Base-by-base conservation (phyloP, 2,329 filamentous ascomycete species). In the Lachnellula arida region DNA sequence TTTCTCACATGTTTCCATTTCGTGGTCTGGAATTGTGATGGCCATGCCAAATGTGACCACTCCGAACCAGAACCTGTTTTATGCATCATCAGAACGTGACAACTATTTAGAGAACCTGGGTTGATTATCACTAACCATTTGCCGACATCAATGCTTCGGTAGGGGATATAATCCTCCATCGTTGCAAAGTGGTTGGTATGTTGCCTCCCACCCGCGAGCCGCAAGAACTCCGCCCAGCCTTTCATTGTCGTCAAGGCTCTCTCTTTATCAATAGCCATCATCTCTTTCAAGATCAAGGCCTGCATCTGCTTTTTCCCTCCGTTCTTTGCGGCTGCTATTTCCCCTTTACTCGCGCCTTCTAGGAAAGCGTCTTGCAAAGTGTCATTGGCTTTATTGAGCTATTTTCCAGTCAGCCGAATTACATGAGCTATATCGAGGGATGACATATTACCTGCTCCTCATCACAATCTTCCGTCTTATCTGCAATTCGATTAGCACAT, bases 11-110 rank as follows among this genome's bases (percentile, higher is more conserved):
- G 22, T 17, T 7, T 49, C 25, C 9, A 34, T 19, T n/a, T 50
- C 47, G 34, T 55, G 19, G 15, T 52, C 53, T 23, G 46, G 46
- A 19, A 50, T 55, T 12, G 53, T 55, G 5, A 55, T 8, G n/a
- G 22, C 46, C 25, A 49, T 49, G 22, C 32, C 46, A 46, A 44
- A 55, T 22, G 53, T 50, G 37, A 55, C n/a, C 7, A 46, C 19
- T 7, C 53, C 39, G 37, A 49, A 50, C 46, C 46, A 50, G 28
- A 50, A 46, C 28, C 53, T 55, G 17, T 22, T 6, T 44, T 17
- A 9, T 11, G 40, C 25, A 22, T 14, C 11, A 17, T 25, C 46
- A 50, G 28, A 32, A 32, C 7, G 28, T 2, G 28, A 3, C 28
- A 32, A 9, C 11, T 32, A 2, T 32, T 7, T 32, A 11, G 28